Evolutionary conservation across 2,329 filamentous ascomycete genomes (phyloP).

Genomic region (Samsoniella hepiali): DNA sequence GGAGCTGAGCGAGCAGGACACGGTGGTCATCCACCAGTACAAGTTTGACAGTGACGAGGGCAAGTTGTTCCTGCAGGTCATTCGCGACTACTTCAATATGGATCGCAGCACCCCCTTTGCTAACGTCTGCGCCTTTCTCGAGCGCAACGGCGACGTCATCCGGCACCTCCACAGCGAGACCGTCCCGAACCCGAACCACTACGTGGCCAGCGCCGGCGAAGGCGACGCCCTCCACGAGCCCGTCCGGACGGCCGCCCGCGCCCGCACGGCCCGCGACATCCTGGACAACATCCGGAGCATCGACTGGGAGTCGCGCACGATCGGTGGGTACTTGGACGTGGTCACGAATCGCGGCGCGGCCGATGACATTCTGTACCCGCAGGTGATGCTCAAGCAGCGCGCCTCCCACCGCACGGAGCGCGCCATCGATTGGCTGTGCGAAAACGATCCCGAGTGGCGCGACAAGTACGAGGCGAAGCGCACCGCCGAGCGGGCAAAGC

Average conservation of each 20-base stretch:
- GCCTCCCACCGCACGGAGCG: too few relatives aligned
- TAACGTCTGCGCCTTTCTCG: constrained; percentile 21
- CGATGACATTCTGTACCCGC: too few relatives aligned
- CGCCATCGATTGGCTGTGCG: too few relatives aligned
- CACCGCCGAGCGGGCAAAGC: too few relatives aligned
- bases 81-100: constrained; percentile 21
- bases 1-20: background rate
- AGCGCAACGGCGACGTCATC: constrained; percentile 24
- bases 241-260: background rate
- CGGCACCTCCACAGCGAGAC: constrained; percentile 21
- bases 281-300: background rate
- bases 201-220: background rate
- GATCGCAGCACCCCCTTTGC: constrained; percentile 7
- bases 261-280: background rate
- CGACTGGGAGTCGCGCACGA: background rate
- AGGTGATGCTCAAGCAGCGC: too few relatives aligned
- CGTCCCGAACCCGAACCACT: constrained; percentile 3
- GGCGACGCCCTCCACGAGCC: background rate
- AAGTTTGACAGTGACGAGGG: background rate
- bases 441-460: background rate
- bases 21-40: background rate
- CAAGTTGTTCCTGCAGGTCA: constrained; percentile 12
- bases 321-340: background rate
- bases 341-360: background rate
- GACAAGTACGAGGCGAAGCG: too few relatives aligned